phyloP scores from a whole-genome alignment of 2,329 filamentous ascomycete species.

The Plenodomus lindquistii region DNA sequence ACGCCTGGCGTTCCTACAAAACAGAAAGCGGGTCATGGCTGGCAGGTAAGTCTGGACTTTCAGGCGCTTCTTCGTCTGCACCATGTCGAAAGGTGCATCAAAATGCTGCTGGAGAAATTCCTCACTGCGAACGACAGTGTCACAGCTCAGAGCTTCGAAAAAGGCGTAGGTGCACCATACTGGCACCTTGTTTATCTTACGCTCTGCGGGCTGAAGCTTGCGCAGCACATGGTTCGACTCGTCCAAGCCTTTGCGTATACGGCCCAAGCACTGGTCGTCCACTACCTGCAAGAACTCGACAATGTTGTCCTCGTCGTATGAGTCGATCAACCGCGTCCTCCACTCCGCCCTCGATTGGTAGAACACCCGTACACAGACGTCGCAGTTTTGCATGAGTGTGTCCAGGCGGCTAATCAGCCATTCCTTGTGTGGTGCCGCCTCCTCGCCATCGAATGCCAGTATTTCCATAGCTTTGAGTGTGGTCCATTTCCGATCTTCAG shows the following conservation, averaged over 20 bases:
- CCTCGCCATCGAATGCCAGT: constrained; percentile 53
- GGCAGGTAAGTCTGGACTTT: constrained; percentile 77
- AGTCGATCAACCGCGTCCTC: constrained; percentile 45
- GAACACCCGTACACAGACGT: constrained; percentile 55
- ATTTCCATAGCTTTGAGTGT: constrained; percentile 51
- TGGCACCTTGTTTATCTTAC: constrained; percentile 56
- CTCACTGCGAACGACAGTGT: constrained; percentile 69
- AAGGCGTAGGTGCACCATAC: constrained; percentile 73
- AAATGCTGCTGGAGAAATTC: constrained; percentile 64
- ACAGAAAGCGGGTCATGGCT: constrained; percentile 83
- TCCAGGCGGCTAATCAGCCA: constrained; percentile 47
- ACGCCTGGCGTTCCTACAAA: constrained; percentile 68
- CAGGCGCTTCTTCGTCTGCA: constrained; percentile 78
- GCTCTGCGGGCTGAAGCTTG: constrained; percentile 54
- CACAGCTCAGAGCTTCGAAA: constrained; percentile 86
- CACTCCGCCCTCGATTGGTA: constrained; percentile 50
- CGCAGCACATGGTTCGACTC: constrained; percentile 46
- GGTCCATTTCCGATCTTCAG: constrained; percentile 46
- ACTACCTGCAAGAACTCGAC: constrained; percentile 49
- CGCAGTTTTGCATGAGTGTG: constrained; percentile 51
- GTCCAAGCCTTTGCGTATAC: constrained; percentile 50
- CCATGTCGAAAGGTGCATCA: constrained; percentile 78
- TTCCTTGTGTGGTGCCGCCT: constrained; percentile 49
- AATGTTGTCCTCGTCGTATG: constrained; percentile 52
- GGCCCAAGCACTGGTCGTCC: constrained; percentile 50